Evolutionary conservation across 225 moss, liverwort and hornwort species (phyloP).

Genomic region (Neckera pumila): DNA sequence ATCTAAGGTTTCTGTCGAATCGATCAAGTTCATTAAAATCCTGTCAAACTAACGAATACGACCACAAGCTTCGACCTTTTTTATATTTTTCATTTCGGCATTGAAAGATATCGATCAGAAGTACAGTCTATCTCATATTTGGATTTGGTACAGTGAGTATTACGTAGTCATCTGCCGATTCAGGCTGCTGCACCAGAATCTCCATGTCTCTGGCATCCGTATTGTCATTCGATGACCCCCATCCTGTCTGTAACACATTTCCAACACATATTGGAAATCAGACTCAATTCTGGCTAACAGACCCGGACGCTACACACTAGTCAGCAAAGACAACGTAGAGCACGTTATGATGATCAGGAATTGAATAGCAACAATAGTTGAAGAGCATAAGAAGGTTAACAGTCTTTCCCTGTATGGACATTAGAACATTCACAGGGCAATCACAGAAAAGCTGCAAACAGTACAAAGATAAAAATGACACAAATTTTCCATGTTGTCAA

Average conservation of each 20-base stretch:
- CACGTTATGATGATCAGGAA: neutral
- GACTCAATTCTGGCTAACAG: neutral
- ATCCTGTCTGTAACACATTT: neutral
- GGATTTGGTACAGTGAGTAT: neutral
- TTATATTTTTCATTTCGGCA: neutral
- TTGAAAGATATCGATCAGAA: neutral
- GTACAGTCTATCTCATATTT: neutral
- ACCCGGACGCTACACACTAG: neutral
- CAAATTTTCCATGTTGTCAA: neutral
- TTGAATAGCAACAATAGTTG: too few species aligned
- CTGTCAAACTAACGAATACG: neutral
- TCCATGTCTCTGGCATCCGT: constrained; percentile 4
- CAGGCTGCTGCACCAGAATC: constrained; percentile 1
- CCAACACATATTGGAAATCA: neutral
- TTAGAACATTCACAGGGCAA: neutral
- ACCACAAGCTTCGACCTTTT: neutral
- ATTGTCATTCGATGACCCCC: neutral
- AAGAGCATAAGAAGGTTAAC: neutral
- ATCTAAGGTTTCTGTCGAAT: neutral
- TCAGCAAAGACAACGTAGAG: neutral
- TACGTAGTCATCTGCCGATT: constrained; percentile 18
- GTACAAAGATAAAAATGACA: neutral
- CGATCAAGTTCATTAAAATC: neutral
- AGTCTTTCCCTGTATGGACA: neutral
- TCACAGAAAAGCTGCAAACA: too few species aligned